These are phyloP conservation scores for Strigomonas culicis DNA, from an alignment of 208 protist species.

Conservation along the genomic window DNA sequence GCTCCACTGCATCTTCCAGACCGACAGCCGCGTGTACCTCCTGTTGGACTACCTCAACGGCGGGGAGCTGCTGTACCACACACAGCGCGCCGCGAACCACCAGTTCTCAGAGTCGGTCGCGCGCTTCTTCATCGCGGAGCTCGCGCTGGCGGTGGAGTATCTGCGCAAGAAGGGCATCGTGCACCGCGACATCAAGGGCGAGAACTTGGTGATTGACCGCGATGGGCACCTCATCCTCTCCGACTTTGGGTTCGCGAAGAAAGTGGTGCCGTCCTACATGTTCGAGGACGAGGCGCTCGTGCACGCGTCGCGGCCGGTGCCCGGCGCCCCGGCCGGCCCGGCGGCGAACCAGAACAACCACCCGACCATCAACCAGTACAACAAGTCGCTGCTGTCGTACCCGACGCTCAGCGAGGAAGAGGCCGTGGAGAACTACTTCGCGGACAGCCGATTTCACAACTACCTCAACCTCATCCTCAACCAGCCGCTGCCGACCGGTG, in stretches of 20 bases:
- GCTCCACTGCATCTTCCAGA: conserved; percentile 81
- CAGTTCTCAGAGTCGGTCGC: conserved; percentile 53
- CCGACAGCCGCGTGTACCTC: conserved; percentile 81
- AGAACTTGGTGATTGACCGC: conserved; percentile 80
- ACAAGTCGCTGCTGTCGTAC: not conserved
- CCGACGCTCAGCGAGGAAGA: conserved; percentile 24
- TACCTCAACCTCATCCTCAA: not conserved
- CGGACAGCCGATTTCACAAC: not conserved
- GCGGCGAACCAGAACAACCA: conserved; percentile 18
- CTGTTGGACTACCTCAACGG: conserved; percentile 92
- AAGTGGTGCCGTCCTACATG: too few relatives aligned
- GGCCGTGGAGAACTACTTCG: not conserved
- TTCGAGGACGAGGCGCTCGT: conserved; percentile 26
- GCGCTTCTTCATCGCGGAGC: conserved; percentile 90
- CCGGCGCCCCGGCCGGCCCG: too few relatives aligned
- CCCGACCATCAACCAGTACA: conserved; percentile 16
- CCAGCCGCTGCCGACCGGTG: not conserved
- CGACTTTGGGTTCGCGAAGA: conserved; percentile 88
- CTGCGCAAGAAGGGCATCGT: conserved; percentile 73
- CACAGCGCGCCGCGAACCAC: conserved; percentile 45
- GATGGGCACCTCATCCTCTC: conserved; percentile 78
- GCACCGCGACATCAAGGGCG: conserved; percentile 87
- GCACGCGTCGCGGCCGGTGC: too few relatives aligned
- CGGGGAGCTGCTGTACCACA: conserved; percentile 93
- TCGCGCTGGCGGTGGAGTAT: conserved; percentile 82